Conservation (phyloP, 2,329 filamentous ascomycete genomes). For the Aureobasidium sp. region DNA sequence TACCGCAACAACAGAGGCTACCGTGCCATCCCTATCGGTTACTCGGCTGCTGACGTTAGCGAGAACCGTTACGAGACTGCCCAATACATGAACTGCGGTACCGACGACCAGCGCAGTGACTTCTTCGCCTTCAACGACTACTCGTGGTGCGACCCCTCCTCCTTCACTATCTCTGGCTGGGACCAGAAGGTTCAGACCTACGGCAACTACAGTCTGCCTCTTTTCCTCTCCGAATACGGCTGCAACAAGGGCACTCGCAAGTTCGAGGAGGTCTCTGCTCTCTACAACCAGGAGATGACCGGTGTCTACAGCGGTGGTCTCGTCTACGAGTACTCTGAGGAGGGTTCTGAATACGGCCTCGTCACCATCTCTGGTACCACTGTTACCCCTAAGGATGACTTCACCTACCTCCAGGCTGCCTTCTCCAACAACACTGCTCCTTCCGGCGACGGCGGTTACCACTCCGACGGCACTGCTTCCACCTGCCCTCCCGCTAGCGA, state of each 20-base stretch:
- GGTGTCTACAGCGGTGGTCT: constrained; percentile 89
- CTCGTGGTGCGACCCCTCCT: constrained; percentile 71
- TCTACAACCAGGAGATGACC: constrained; percentile 82
- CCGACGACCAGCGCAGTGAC: constrained; percentile 75
- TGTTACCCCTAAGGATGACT: constrained; percentile 58
- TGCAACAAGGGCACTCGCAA: constrained; percentile 76
- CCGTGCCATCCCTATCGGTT: constrained; percentile 67
- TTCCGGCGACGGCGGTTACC: constrained; percentile 53
- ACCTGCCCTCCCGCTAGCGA: constrained; percentile 47
- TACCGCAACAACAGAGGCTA: constrained; percentile 67
- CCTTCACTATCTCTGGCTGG: constrained; percentile 69
- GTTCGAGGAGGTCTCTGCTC: constrained; percentile 69
- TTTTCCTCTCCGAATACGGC: constrained; percentile 94
- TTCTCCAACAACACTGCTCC: constrained; percentile 46
- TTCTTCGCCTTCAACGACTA: constrained; percentile 90
- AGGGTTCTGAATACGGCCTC: constrained; percentile 73
- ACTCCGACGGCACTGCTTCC: constrained; percentile 45
- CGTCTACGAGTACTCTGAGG: constrained; percentile 88
- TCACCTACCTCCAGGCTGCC: constrained; percentile 48
- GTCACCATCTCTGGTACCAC: constrained; percentile 54
- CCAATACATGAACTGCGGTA: constrained; percentile 87
- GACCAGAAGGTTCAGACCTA: constrained; percentile 83
- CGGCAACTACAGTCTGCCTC: constrained; percentile 75
- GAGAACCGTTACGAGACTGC: constrained; percentile 78
- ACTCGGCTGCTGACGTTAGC: constrained; percentile 78